A percentile compares a stretch with the other conserved stretches of the same genome.
Evolutionary conservation across 2,329 filamentous ascomycete genomes (phyloP).

Genomic region (Sordariomycetes sp.): DNA sequence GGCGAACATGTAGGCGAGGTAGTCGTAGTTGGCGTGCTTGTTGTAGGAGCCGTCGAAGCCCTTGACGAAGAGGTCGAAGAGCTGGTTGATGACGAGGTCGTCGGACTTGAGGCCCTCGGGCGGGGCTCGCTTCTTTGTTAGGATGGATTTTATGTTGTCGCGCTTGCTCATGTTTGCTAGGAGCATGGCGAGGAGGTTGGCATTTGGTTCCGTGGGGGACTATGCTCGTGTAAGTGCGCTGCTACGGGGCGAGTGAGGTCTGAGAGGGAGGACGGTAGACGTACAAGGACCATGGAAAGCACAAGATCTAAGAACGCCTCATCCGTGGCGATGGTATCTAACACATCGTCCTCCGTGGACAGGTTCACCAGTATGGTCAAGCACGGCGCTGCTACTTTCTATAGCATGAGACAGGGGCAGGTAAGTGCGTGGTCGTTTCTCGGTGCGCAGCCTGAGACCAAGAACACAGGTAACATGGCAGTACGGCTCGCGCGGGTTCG

Average conservation of each 20-base stretch:
- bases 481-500: not conserved
- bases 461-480: not conserved
- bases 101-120: conserved; percentile 64
- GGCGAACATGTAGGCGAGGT: conserved; percentile 87
- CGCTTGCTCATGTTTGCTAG: conserved; percentile 85
- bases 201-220: conserved; percentile 67
- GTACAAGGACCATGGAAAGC: conserved; percentile 62
- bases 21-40: conserved; percentile 78
- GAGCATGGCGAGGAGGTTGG: conserved; percentile 81
- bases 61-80: conserved; percentile 94
- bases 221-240: conserved; percentile 17
- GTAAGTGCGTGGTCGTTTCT: not conserved
- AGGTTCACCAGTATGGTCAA: conserved; percentile 85
- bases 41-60: conserved; percentile 77
- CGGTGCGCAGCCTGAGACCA: not conserved
- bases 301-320: conserved; percentile 70
- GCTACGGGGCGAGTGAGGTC: not conserved
- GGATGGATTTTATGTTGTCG: conserved; percentile 57
- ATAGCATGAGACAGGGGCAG: not conserved
- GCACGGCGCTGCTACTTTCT: conserved; percentile 89
- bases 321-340: conserved; percentile 64
- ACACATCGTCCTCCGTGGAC: conserved; percentile 63
- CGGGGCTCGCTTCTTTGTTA: conserved; percentile 55
- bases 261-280: conserved; percentile 17
- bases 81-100: conserved; percentile 70